Evolutionary conservation across 23 red algal genomes (phyloP).

Genomic region (Gracilaria caudata): DNA sequence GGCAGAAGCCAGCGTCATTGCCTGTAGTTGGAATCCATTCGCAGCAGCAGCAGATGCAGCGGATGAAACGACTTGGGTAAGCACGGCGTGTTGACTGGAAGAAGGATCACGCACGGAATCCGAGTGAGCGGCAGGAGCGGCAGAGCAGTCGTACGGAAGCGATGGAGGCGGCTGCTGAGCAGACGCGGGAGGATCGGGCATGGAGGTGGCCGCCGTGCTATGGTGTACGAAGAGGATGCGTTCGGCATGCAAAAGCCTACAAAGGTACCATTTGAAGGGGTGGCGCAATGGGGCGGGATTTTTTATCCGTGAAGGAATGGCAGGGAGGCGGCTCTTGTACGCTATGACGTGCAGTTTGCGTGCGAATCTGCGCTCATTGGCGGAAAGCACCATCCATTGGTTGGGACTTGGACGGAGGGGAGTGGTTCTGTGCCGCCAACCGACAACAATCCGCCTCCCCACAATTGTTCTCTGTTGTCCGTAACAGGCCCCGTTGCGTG

Average conservation of each 20-base stretch:
- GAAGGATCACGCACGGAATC: background rate
- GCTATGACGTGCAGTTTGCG: background rate
- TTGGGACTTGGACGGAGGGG: background rate
- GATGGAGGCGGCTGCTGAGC: background rate
- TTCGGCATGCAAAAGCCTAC: too few species aligned
- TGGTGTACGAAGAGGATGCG: background rate
- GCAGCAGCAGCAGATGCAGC: conserved; percentile 4
- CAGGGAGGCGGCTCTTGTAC: conserved; percentile 15
- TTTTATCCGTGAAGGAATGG: background rate
- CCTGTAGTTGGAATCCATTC: conserved; percentile 27
- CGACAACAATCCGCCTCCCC: conserved; percentile 14
- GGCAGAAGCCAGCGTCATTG: conserved; percentile 2
- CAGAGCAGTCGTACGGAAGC: background rate
- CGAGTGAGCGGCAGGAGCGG: background rate
- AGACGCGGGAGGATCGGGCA: conserved; percentile 21
- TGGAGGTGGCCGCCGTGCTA: background rate
- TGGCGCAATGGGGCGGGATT: background rate
- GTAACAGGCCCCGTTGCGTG: background rate
- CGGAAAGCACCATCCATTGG: conserved; percentile 21
- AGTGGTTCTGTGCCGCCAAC: background rate
- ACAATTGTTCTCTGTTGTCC: background rate
- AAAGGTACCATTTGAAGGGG: too few species aligned
- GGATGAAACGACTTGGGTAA: conserved; percentile 4
- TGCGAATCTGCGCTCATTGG: background rate
- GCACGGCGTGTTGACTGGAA: background rate